Conservation (phyloP, 345 rosid species). For the Eucalyptus virginea region DNA sequence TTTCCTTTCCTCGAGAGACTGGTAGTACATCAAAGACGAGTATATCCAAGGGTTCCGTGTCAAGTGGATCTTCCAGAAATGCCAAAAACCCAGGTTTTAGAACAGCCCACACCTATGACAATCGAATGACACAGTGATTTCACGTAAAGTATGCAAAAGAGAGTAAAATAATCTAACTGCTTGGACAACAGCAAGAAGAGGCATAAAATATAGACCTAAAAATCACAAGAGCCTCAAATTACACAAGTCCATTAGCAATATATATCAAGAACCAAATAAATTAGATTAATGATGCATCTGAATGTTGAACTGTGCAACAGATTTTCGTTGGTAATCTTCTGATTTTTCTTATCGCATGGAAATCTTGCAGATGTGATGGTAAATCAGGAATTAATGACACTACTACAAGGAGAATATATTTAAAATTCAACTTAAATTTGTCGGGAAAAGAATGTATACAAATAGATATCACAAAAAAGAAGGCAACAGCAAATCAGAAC, state of each 20-base stretch:
- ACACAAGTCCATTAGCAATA: not conserved
- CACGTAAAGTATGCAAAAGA: not conserved
- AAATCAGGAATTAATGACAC: not conserved
- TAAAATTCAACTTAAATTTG: not conserved
- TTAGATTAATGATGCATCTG: not conserved
- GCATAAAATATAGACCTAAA: not conserved
- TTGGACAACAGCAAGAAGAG: not conserved
- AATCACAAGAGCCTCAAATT: not conserved
- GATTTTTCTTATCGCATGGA: not conserved
- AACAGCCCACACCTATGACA: constrained; percentile 79
- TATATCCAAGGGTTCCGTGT: constrained; percentile 62
- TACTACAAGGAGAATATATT: not conserved
- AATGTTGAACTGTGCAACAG: not conserved
- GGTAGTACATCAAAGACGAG: constrained; percentile 53
- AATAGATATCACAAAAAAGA: not conserved
- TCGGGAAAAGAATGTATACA: not conserved
- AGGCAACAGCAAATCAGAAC: not conserved
- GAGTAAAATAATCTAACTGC: not conserved
- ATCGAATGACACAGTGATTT: not conserved
- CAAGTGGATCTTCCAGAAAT: constrained; percentile 68
- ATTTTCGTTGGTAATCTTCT: not conserved
- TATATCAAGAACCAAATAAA: not conserved
- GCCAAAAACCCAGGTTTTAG: constrained; percentile 93
- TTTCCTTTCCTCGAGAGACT: constrained; percentile 9
- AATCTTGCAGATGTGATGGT: not conserved